Conservation (phyloP, 1,139 yeast species). For the Zygoascus meyerae region DNA sequence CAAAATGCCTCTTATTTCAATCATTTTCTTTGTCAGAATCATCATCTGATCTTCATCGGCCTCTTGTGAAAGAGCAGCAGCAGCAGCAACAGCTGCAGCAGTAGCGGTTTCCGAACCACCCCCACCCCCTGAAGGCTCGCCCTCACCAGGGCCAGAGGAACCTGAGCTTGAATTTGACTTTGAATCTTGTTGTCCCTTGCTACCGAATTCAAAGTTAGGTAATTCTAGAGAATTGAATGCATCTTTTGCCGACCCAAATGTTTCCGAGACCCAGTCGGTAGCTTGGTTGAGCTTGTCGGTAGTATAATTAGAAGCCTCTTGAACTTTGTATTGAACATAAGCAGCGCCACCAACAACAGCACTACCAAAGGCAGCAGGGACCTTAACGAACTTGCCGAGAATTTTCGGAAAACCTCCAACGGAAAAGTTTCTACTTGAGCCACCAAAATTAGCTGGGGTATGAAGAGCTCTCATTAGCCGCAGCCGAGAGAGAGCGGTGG, state of each 20-base stretch:
- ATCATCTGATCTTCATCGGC: slow-evolving; percentile 49
- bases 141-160: background rate
- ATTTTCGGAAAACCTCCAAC: slow-evolving; percentile 37
- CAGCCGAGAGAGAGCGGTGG: slow-evolving; percentile 2
- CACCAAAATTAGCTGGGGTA: slow-evolving; percentile 1
- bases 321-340: slow-evolving; percentile 83
- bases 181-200: background rate
- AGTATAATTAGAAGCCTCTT: slow-evolving; percentile 72
- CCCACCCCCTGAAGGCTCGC: slow-evolving; percentile 11
- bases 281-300: slow-evolving; percentile 57
- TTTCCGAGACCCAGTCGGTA: slow-evolving; percentile 49
- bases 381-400: slow-evolving; percentile 51
- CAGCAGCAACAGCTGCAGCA: slow-evolving; percentile 31
- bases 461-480: slow-evolving; percentile 6
- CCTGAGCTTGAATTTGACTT: background rate
- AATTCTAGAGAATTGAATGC: slow-evolving; percentile 16
- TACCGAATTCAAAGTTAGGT: background rate
- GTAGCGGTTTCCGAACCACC: slow-evolving; percentile 27
- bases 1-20: slow-evolving; percentile 79
- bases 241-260: slow-evolving; percentile 24
- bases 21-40: slow-evolving; percentile 89
- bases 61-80: slow-evolving; percentile 27
- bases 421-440: slow-evolving; percentile 6
- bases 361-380: slow-evolving; percentile 74
- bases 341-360: slow-evolving; percentile 94